Conservation (phyloP, 345 rosid species). For the Heritiera littoralis region DNA sequence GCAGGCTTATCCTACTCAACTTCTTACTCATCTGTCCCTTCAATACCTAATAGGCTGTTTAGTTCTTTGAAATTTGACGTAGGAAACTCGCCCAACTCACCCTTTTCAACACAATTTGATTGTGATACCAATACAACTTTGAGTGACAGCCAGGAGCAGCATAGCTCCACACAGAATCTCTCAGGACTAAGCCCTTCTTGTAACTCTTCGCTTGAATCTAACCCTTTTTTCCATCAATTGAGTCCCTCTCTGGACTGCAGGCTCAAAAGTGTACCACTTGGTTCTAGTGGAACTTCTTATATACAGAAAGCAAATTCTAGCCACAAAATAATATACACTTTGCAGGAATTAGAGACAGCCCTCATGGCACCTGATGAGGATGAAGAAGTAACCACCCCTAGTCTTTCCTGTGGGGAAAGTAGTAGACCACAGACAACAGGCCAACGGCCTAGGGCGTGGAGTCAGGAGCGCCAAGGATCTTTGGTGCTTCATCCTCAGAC, state of each 20-base stretch:
- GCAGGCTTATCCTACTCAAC: constrained; percentile 44
- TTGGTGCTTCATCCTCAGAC: constrained; percentile 36
- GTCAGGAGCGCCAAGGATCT: constrained; percentile 33
- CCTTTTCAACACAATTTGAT: constrained; percentile 42
- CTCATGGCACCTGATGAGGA: constrained; percentile 52
- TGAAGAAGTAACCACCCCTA: constrained; percentile 32
- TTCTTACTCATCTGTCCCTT: constrained; percentile 38
- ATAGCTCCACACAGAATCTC: constrained; percentile 46
- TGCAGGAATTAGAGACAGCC: constrained; percentile 51
- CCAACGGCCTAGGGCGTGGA: constrained; percentile 36
- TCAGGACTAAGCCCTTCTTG: constrained; percentile 54
- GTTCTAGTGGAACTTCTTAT: constrained; percentile 31
- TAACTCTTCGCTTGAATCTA: constrained; percentile 45
- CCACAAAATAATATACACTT: constrained; percentile 36
- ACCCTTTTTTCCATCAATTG: constrained; percentile 29
- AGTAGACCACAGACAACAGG: constrained; percentile 34
- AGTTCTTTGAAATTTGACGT: constrained; percentile 37
- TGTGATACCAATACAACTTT: constrained; percentile 38
- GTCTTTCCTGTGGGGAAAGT: constrained; percentile 26
- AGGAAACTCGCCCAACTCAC: constrained; percentile 50
- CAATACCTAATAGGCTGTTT: constrained; percentile 39
- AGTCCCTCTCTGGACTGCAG: constrained; percentile 40
- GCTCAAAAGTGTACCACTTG: constrained; percentile 24
- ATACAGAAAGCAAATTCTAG: constrained; percentile 36
- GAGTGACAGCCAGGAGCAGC: constrained; percentile 55